A percentile compares a stretch with the other conserved stretches of the same genome.
Conservation (phyloP, 768 basidiomycete genomes). For the Phlegmacium glaucopus region DNA sequence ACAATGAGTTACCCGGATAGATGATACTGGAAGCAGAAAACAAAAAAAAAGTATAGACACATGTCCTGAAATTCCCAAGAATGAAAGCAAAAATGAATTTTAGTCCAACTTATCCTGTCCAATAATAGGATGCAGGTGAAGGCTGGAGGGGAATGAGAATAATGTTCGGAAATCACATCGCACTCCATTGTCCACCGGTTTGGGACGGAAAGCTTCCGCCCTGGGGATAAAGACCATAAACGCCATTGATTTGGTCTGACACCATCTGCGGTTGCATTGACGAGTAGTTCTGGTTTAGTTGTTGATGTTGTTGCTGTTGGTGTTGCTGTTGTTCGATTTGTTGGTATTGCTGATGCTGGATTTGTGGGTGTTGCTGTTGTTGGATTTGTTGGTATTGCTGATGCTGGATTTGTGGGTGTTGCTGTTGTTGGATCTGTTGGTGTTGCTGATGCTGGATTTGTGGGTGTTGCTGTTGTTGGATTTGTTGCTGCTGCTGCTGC, state of each 20-base stretch:
- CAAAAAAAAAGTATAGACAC: no score
- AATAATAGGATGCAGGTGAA: background rate
- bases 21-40: no score
- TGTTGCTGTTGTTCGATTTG: constrained; percentile 5
- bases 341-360: constrained; percentile 4
- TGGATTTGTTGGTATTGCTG: constrained; percentile 11
- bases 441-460: constrained; percentile 25
- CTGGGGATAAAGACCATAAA: constrained; percentile 21
- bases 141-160: constrained; percentile 11
- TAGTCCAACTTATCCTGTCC: no score
- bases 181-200: constrained; percentile 33
- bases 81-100: no score
- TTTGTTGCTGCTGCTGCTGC: constrained; percentile 14
- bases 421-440: constrained; percentile 23
- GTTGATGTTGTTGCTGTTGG: constrained; percentile 8
- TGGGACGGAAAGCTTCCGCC: constrained; percentile 18
- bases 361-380: constrained; percentile 9
- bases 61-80: no score
- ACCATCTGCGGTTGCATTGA: constrained; percentile 28
- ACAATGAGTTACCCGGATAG: no score
- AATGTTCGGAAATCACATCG: constrained; percentile 23
- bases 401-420: constrained; percentile 20
- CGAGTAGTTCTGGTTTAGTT: constrained; percentile 10
- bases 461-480: constrained; percentile 15
- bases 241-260: constrained; percentile 13